Evolutionary conservation across 805 yeast genomes (phyloP).

Genomic region (Komagataella pseudopastoris): DNA sequence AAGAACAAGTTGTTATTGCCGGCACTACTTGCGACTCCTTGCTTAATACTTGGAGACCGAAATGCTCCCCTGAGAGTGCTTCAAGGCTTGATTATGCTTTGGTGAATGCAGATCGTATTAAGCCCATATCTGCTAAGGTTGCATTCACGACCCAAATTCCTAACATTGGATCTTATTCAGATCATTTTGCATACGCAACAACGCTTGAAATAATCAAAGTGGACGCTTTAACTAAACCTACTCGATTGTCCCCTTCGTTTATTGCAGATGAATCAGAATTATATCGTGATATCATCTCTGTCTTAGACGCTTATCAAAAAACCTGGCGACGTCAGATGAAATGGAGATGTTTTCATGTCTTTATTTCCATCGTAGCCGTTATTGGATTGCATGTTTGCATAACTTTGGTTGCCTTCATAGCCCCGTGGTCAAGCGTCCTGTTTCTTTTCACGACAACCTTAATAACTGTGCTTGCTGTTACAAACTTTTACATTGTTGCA

Average conservation of each 20-base stretch:
- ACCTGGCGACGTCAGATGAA: conserved; percentile 44
- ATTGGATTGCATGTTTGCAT: conserved; percentile 42
- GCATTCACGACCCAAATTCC: conserved; percentile 60
- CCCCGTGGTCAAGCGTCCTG: conserved; percentile 56
- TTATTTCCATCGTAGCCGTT: conserved; percentile 34
- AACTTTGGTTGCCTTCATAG: conserved; percentile 39
- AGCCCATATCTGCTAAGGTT: conserved; percentile 51
- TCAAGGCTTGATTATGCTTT: conserved; percentile 86
- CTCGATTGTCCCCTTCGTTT: neutral
- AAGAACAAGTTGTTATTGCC: conserved; percentile 52
- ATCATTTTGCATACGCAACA: conserved; percentile 75
- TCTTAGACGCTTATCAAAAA: conserved; percentile 30
- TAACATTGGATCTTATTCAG: conserved; percentile 67
- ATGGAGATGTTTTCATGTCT: conserved; percentile 58
- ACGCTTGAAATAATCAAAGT: conserved; percentile 24
- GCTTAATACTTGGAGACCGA: conserved; percentile 75
- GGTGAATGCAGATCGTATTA: conserved; percentile 41
- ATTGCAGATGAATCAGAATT: conserved; percentile 12
- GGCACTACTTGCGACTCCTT: conserved; percentile 87
- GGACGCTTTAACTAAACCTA: neutral
- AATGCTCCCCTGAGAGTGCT: conserved; percentile 49
- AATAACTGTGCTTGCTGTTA: conserved; percentile 49
- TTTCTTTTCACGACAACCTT: conserved; percentile 42
- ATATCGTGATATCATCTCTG: conserved; percentile 34
- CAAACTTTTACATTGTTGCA: conserved; percentile 68